Evolutionary conservation across 768 basidiomycete species (phyloP), one percentile per base, ranked within the genome.

Genomic region (Russula dissimulans): DNA sequence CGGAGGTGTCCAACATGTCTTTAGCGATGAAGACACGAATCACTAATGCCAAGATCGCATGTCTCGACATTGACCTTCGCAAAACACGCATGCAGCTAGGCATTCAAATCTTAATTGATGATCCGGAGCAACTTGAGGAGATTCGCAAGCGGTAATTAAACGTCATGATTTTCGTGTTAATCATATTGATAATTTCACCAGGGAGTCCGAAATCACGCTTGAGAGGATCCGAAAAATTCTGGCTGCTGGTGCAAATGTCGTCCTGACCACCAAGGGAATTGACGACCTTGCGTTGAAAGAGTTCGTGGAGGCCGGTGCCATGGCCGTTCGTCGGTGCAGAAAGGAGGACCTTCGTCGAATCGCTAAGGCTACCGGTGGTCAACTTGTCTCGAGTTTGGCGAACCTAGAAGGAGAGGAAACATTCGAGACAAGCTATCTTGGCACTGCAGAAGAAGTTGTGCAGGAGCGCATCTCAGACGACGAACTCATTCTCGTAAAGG

Each of bases 381-480:
- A 91, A 29, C 79, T 98, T 43, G 83, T 98, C 56, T 91, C 91
- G 10, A 92, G 88, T 69, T 78, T 98, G 57, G 95, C 94, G 9
- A 97, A 98, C 73, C 79, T 99, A 11, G 95, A 99, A 64, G 95
- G 97, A 45, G 95, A 99, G 53, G 97, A 99, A 72, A 94, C 95
- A 0, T 98, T 95, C 68, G 97, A 99, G 71, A 78, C 93, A 29
- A 85, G 84, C 71, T 88, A 85, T 72, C 79, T 99, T 44, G 95
- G 95, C n/a, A 78, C 75, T 49, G 95, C 95, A 4, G 95, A 97
- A 17, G 97, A 98, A 74, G 97, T 98, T 65, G 81, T 91, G 5
- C 95, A 99, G 72, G 94, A 97, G 75, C 82, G 95, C 62, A 93
- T 98, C 71, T 87, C 92, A n/a, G 97, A 99, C 68, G 97, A 99